These are phyloP conservation scores for Mallotus nudiflorus DNA, from an alignment of 345 rosid genomes.

Conservation along the genomic window DNA sequence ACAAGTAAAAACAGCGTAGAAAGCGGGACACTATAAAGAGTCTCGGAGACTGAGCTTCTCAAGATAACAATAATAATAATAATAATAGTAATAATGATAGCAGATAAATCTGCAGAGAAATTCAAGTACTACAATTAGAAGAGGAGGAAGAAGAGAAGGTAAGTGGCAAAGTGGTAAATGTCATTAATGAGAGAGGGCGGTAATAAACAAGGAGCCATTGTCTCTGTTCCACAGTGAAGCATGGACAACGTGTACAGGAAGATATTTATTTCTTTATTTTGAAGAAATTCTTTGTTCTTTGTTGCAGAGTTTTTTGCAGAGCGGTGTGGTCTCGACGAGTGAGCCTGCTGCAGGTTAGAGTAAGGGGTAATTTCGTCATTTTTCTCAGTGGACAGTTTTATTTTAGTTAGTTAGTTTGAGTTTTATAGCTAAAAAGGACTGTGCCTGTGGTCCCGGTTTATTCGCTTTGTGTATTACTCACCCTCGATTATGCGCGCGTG, in stretches of 20 bases:
- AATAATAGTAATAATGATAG: constrained; percentile 5
- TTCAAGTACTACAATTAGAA: too few relatives aligned
- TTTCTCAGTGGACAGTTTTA: neutral
- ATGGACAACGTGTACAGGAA: constrained; percentile 15
- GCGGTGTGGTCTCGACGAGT: constrained; percentile 39
- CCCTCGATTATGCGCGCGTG: neutral
- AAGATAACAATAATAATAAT: too few relatives aligned
- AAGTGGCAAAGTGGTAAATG: constrained; percentile 59
- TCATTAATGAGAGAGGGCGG: constrained; percentile 40
- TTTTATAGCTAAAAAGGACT: constrained; percentile 11
- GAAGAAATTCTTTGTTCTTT: constrained; percentile 33
- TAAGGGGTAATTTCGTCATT: constrained; percentile 40
- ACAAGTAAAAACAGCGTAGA: constrained; percentile 36
- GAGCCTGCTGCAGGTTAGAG: too few relatives aligned
- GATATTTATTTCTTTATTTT: neutral
- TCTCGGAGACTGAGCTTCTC: constrained; percentile 29
- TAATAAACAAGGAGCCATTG: constrained; percentile 23
- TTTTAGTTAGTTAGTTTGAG: constrained; percentile 48
- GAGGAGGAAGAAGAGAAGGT: neutral
- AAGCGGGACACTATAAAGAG: constrained; percentile 39
- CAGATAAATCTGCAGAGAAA: too few relatives aligned
- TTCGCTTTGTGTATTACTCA: neutral
- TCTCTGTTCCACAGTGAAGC: neutral
- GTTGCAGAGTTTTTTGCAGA: constrained; percentile 45
- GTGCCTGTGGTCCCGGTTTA: neutral